Conservation (phyloP, 257 asterid genomes). For the Misopates orontium region DNA sequence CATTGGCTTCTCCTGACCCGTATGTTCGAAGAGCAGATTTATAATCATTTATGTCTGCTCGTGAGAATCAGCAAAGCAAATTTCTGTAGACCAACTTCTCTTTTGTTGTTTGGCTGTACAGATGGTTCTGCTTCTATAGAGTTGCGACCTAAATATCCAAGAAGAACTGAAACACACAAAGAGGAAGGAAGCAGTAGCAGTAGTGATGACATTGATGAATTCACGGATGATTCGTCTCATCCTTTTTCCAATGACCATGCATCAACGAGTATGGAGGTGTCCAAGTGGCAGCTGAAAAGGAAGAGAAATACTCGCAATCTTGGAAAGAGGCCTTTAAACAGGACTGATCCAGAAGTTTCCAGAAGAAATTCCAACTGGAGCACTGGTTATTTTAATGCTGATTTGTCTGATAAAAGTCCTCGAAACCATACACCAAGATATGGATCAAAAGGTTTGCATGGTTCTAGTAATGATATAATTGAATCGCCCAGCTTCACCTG, state of each 20-base stretch:
- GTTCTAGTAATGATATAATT: slow-evolving; percentile 30
- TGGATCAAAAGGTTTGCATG: slow-evolving; percentile 44
- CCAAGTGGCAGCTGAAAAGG: slow-evolving; percentile 83
- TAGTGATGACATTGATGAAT: slow-evolving; percentile 71
- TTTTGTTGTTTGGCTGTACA: slow-evolving; percentile 36
- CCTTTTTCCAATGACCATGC: slow-evolving; percentile 41
- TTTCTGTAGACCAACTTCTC: slow-evolving; percentile 19
- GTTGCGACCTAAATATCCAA: slow-evolving; percentile 80
- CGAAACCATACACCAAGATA: slow-evolving; percentile 44
- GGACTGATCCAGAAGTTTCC: slow-evolving; percentile 45
- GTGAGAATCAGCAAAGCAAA: background rate
- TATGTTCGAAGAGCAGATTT: slow-evolving; percentile 4
- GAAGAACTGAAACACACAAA: slow-evolving; percentile 52
- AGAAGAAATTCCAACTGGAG: slow-evolving; percentile 46
- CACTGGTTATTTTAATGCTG: slow-evolving; percentile 38
- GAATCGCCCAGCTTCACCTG: slow-evolving; percentile 50
- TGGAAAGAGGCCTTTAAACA: slow-evolving; percentile 52
- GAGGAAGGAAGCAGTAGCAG: slow-evolving; percentile 80
- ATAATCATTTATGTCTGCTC: background rate
- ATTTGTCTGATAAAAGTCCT: slow-evolving; percentile 33
- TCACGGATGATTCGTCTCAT: slow-evolving; percentile 53
- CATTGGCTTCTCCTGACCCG: slow-evolving; percentile 4
- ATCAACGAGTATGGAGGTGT: slow-evolving; percentile 48
- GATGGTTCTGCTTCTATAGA: slow-evolving; percentile 91
- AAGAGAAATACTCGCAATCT: slow-evolving; percentile 73